A percentile compares a stretch with the other conserved stretches of the same genome.
phyloP scores from a whole-genome alignment of 108 stramenopile genomes.

The Bacterosira constricta region DNA sequence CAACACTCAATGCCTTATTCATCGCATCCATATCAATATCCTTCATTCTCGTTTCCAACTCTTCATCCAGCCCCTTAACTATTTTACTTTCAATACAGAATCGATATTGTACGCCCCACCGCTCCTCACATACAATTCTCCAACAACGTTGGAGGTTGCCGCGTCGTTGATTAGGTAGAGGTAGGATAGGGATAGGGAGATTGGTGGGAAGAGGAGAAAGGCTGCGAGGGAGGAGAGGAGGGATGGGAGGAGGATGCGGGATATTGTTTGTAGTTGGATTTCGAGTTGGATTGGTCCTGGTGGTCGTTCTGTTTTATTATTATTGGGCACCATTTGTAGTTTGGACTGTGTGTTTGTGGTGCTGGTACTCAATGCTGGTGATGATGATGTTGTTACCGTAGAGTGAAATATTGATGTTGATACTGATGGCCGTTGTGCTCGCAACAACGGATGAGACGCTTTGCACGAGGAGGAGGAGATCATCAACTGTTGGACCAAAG shows the following conservation, averaged over 20 bases:
- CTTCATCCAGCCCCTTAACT: slow-evolving; percentile 80
- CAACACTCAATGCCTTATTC: background rate
- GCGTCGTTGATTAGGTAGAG: slow-evolving; percentile 75
- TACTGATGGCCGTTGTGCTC: too few relatives aligned
- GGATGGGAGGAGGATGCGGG: slow-evolving; percentile 67
- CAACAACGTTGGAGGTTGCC: slow-evolving; percentile 73
- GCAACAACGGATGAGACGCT: too few relatives aligned
- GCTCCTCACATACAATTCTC: slow-evolving; percentile 70
- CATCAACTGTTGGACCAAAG: too few relatives aligned
- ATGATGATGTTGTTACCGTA: too few relatives aligned
- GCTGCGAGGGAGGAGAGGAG: slow-evolving; percentile 51
- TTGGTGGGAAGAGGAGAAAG: slow-evolving; percentile 56
- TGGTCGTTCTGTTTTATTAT: too few relatives aligned
- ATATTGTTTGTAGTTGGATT: slow-evolving; percentile 48
- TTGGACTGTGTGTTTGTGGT: too few relatives aligned
- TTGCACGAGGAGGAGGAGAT: too few relatives aligned
- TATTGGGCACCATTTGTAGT: too few relatives aligned
- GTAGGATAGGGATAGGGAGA: slow-evolving; percentile 53
- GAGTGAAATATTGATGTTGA: too few relatives aligned
- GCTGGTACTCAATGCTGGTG: too few relatives aligned
- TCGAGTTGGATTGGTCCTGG: background rate
- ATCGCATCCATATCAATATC: slow-evolving; percentile 39
- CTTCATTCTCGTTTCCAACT: slow-evolving; percentile 65
- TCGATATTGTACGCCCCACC: slow-evolving; percentile 91
- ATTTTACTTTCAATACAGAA: slow-evolving; percentile 66